Conservation (phyloP, 345 rosid genomes). For the Dipteronia sinensis region DNA sequence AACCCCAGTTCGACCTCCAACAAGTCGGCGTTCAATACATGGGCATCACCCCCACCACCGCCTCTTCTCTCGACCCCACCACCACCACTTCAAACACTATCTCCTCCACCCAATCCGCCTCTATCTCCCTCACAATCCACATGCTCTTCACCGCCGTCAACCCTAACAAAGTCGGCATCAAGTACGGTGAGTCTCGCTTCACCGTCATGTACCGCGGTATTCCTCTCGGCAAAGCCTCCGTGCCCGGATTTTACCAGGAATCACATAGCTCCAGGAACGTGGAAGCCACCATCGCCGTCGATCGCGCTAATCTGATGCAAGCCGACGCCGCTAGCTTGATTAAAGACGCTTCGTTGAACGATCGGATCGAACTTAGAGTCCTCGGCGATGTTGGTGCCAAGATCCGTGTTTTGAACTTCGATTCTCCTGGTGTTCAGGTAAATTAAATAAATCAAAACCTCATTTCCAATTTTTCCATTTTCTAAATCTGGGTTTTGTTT, state of each 20-base stretch:
- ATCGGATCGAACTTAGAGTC: conserved; percentile 78
- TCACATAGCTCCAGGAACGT: conserved; percentile 77
- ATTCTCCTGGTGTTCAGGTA: conserved; percentile 98
- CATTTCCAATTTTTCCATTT: neutral
- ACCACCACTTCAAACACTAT: conserved; percentile 28
- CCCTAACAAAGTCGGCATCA: conserved; percentile 97
- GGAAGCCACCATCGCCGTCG: conserved; percentile 78
- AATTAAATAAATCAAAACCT: neutral
- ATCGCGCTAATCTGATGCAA: conserved; percentile 81
- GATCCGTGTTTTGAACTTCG: conserved; percentile 87
- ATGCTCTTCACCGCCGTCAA: conserved; percentile 88
- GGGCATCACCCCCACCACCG: conserved; percentile 69
- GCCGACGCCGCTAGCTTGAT: conserved; percentile 75
- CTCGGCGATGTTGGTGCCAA: conserved; percentile 87
- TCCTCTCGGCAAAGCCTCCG: conserved; percentile 85
- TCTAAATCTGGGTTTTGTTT: neutral
- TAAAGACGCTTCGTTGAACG: conserved; percentile 83
- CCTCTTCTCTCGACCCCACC: conserved; percentile 46
- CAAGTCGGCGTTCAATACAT: conserved; percentile 90
- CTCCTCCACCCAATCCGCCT: conserved; percentile 38
- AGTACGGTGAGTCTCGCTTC: conserved; percentile 90
- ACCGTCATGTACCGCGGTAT: conserved; percentile 94
- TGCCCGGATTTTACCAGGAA: conserved; percentile 90
- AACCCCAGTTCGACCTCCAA: conserved; percentile 98
- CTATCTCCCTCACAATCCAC: conserved; percentile 69